These are phyloP conservation scores for Penicillium sp. DNA, from an alignment of 2,329 filamentous ascomycete species.

Conservation along the genomic window DNA sequence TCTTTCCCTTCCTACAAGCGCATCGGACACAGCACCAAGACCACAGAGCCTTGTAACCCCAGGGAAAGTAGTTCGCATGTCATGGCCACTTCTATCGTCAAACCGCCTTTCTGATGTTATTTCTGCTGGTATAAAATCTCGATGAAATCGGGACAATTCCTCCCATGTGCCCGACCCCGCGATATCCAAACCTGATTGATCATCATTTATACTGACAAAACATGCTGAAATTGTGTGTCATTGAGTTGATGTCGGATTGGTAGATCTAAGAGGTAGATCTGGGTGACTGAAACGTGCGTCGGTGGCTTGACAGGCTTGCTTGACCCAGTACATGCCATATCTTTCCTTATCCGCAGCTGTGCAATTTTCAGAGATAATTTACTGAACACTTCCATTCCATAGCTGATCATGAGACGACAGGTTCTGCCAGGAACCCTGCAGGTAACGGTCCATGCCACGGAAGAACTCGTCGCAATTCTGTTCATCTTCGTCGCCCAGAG, in stretches of 20 bases:
- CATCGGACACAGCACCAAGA: not conserved
- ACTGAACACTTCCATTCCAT: not conserved
- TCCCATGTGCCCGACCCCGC: not conserved
- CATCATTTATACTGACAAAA: not conserved
- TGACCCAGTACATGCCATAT: not conserved
- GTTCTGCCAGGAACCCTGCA: not conserved
- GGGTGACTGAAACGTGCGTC: not conserved
- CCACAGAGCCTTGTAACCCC: not conserved
- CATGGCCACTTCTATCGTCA: not conserved
- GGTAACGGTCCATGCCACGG: not conserved
- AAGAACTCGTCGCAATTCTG: conserved; percentile 5
- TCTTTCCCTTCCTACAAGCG: not conserved
- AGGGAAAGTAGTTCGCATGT: not conserved
- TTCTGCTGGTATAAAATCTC: not conserved
- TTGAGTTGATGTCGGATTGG: not conserved
- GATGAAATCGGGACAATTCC: not conserved
- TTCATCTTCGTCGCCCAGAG: not conserved
- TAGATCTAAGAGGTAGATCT: not conserved
- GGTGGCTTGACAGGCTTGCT: not conserved
- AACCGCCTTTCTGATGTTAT: not conserved
- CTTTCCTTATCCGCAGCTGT: not conserved
- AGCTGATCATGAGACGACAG: not conserved
- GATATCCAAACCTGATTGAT: not conserved
- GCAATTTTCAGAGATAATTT: not conserved
- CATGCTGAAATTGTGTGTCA: not conserved